Conservation (phyloP, 352 stramenopile species). For the Phytopythium oedochilum region DNA sequence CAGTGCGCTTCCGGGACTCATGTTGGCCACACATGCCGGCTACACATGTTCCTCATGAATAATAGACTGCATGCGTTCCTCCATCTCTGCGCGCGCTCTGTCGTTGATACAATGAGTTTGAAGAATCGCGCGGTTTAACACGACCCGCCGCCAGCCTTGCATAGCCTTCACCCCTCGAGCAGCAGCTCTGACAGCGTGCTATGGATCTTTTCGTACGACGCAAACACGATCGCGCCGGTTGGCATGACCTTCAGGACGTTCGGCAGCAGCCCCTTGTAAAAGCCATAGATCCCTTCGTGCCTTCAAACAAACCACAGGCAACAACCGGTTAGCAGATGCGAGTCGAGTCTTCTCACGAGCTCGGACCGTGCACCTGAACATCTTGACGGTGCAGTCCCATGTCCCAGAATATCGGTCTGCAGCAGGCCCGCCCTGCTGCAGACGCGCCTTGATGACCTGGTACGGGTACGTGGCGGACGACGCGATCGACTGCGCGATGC, state of each 20-base stretch:
- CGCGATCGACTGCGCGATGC: constrained; percentile 74
- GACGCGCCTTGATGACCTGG: constrained; percentile 95
- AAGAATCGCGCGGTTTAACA: no score
- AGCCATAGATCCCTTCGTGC: constrained; percentile 89
- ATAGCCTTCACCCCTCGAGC: constrained; percentile 39
- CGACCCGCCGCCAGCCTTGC: no score
- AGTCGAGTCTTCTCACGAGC: no score
- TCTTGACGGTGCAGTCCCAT: constrained; percentile 86
- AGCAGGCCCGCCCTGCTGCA: constrained; percentile 89
- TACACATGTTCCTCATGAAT: constrained; percentile 26
- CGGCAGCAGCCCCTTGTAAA: constrained; percentile 95
- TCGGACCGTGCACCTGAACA: constrained; percentile 71
- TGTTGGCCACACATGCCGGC: no score
- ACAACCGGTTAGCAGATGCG: not conserved
- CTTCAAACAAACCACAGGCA: constrained; percentile 5
- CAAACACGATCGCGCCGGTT: constrained; percentile 93
- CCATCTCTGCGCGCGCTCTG: constrained; percentile 8
- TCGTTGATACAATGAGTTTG: no score
- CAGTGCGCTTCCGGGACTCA: not conserved
- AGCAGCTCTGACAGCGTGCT: constrained; percentile 41
- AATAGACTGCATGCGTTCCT: constrained; percentile 48
- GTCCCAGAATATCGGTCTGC: constrained; percentile 89
- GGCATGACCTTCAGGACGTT: constrained; percentile 97
- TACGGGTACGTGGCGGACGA: constrained; percentile 92
- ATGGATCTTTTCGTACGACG: constrained; percentile 82